A percentile compares a stretch with the other conserved stretches of the same genome.
Evolutionary conservation across 257 asterid species (phyloP).

Genomic region (Verbena officinalis): DNA sequence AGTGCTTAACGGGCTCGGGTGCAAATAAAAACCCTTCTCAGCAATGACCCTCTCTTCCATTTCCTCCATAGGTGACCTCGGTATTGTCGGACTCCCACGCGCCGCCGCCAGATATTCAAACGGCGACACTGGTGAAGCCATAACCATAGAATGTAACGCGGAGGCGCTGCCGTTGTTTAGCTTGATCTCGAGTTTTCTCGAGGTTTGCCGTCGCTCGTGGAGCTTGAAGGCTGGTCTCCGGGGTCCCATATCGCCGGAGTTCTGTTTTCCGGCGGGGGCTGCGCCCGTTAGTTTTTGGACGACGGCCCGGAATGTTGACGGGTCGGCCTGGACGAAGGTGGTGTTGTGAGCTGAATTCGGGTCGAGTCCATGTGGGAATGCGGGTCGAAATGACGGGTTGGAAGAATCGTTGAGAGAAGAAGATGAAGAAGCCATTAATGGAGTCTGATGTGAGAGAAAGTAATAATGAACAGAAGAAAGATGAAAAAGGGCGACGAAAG

Average conservation of each 20-base stretch:
- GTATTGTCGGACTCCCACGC: slow-evolving; percentile 42
- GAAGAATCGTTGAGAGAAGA: neutral
- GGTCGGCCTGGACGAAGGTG: slow-evolving; percentile 62
- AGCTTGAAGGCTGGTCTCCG: slow-evolving; percentile 47
- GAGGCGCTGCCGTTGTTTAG: slow-evolving; percentile 24
- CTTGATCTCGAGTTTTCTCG: slow-evolving; percentile 51
- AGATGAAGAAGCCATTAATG: slow-evolving; percentile 19
- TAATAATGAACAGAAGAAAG: neutral
- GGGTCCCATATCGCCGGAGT: slow-evolving; percentile 41
- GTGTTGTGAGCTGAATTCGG: slow-evolving; percentile 37
- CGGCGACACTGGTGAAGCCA: slow-evolving; percentile 64
- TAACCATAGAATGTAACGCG: slow-evolving; percentile 27
- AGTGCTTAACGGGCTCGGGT: slow-evolving; percentile 46
- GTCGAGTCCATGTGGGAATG: slow-evolving; percentile 16
- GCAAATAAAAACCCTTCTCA: slow-evolving; percentile 57
- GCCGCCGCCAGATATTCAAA: slow-evolving; percentile 38
- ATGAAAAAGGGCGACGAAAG: neutral
- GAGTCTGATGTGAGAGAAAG: neutral
- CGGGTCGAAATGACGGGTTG: slow-evolving; percentile 8
- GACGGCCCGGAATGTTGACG: slow-evolving; percentile 55
- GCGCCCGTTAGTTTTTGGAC: slow-evolving; percentile 60
- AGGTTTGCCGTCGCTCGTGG: slow-evolving; percentile 53
- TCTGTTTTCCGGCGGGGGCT: slow-evolving; percentile 30
- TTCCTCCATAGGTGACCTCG: slow-evolving; percentile 42
- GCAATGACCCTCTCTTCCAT: slow-evolving; percentile 53